Base-by-base conservation (phyloP, 768 basidiomycete species). In the Naganishia kalamii region DNA sequence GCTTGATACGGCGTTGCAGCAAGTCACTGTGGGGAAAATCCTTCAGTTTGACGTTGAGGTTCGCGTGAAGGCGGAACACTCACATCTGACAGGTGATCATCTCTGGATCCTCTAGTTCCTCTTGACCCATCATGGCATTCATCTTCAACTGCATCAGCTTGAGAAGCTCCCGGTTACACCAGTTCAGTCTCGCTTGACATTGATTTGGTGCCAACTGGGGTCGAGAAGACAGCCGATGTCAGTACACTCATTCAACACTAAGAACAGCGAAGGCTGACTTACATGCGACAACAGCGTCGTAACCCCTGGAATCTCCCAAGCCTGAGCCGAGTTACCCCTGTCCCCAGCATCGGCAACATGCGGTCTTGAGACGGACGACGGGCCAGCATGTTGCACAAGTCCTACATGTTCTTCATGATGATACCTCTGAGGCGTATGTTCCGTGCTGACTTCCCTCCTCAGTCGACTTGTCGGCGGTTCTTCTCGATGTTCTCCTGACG, bases 81-180 rank as follows among this genome's bases (percentile, higher is more conserved):
- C 41, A 74, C 73, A 72, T 63, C 43, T 67, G 70, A 60, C 46
- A 62, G 17, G 67, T 64, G 27, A 72, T 60, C 71, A 74, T 72
- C 35, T 74, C 71, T 19, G 69, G 70, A 68, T 74, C 73, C 44
- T 74, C 71, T 12, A 68, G 65, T 21, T 68, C 68, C 13, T 65
- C 67, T 3, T 61, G 37, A 3, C 44, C 65, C 1, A 15, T 40
- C 54, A 57, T 40, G 54, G 33, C 54, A 37, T 40, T 57, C 48
- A 70, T 21, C 50, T 68, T 65, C 54, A 69, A 67, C 63, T 70
- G 63, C 49, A 68, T 63, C 61, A 73, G 46, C 30, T 52, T 47
- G 29, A 74, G 48, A 33, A 66, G 63, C 52, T 74, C 70, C 21
- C 60, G 68, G 35, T 70, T 66, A 65, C 70, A 70, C 62, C 68